Percentiles rank a stretch among this genome's conserved stretches.
Evolutionary conservation across 176 grass and related monocot species (phyloP).

Genomic region (Chrysopogon serrulatus): DNA sequence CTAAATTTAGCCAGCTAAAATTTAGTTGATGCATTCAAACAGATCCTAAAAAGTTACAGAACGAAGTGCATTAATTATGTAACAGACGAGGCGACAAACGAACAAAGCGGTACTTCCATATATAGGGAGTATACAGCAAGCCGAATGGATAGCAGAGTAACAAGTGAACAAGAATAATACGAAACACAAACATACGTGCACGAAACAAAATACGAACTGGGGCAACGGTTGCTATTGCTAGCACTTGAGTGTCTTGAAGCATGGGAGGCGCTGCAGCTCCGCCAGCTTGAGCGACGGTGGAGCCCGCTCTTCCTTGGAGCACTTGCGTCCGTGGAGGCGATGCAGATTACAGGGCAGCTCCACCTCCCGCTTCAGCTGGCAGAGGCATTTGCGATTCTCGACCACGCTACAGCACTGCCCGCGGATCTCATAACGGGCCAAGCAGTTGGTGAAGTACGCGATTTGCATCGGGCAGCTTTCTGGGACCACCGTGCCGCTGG

Average conservation of each 20-base stretch:
- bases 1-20: too few species aligned
- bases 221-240: background rate
- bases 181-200: background rate
- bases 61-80: too few species aligned
- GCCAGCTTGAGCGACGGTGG: background rate
- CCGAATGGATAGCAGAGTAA: background rate
- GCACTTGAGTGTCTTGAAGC: slow-evolving; percentile 9
- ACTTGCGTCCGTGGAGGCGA: background rate
- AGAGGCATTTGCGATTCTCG: background rate
- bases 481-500: too few species aligned
- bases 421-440: background rate
- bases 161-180: background rate
- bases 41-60: too few species aligned
- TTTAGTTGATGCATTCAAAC: too few species aligned
- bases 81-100: too few species aligned
- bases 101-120: too few species aligned
- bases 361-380: slow-evolving; percentile 11
- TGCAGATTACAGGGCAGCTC: background rate
- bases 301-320: background rate
- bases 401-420: background rate
- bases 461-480: slow-evolving; percentile 1
- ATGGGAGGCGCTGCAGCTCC: background rate
- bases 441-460: slow-evolving; percentile 11
- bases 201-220: background rate
- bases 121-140: too few species aligned